Base-by-base conservation (phyloP, 2,329 filamentous ascomycete genomes). In the Ophiosphaerella narmari region DNA sequence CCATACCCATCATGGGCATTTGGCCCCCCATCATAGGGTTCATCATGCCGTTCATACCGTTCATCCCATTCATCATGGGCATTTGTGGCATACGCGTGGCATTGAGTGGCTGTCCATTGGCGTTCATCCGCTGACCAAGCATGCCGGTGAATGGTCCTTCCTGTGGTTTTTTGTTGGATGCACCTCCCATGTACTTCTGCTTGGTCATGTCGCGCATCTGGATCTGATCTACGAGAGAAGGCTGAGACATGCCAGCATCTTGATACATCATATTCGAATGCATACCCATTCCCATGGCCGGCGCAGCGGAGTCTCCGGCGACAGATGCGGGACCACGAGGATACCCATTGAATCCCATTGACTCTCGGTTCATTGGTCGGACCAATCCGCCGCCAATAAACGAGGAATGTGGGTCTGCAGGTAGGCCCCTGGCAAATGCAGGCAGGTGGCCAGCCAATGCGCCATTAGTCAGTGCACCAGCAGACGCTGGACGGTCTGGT, bases 181-280 rank as follows among this genome's bases (percentile, higher is more conserved):
- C 69, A 32, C 69, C 69, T 26, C 68, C 69, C 59, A 65, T 68
- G 45, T 71, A 71, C 49, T 72, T 72, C 35, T 62, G 67, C 55
- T 69, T 74, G 13, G 59, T 59, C 63, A 63, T 68, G 44, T 71
- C 71, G 31, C 61, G 62, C 66, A 67, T 70, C 51, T 68, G 70
- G 23, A 74, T 74, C 46, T 72, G 70, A 37, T 71, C 70, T 14
- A 74, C 67, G 9, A 73, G 55, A 5, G 70, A 72, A 6, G 67
- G 66, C 36, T 60, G 56, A 7, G 60, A 59, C 54, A 68, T 57
- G 37, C 66, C 64, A 14, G 66, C 63, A 6, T 71, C 69, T 21
- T 63, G 64, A 39, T 69, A 68, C 59, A 69, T 62, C 57, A 63
- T 59, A 8, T 52, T 54, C 12, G 59, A 47, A 1, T 56, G 54